Evolutionary conservation across 2,329 filamentous ascomycete genomes (phyloP).

Genomic region (Coleophoma cylindrospora): DNA sequence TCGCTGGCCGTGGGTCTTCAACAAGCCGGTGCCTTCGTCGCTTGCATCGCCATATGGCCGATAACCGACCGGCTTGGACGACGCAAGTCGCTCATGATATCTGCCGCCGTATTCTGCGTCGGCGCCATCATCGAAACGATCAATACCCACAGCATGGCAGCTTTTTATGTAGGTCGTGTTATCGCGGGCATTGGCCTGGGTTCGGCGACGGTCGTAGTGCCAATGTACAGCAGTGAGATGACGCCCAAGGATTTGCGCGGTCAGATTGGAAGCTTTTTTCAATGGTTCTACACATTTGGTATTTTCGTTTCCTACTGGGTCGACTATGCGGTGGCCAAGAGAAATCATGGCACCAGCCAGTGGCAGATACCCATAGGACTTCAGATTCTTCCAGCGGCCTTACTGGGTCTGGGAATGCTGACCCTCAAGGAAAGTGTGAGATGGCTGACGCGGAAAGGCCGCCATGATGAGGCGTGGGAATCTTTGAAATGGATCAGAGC

Average conservation of each 20-base stretch:
- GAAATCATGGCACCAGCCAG: slow-evolving; percentile 34
- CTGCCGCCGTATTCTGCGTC: slow-evolving; percentile 33
- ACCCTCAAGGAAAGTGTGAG: slow-evolving; percentile 41
- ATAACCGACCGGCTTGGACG: slow-evolving; percentile 40
- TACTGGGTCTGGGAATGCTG: slow-evolving; percentile 43
- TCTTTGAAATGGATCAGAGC: slow-evolving; percentile 47
- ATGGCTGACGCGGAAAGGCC: slow-evolving; percentile 43
- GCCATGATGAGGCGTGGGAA: slow-evolving; percentile 38
- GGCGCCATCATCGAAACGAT: slow-evolving; percentile 40
- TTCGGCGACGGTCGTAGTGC: slow-evolving; percentile 36
- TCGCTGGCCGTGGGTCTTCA: slow-evolving; percentile 44
- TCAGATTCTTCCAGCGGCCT: slow-evolving; percentile 37
- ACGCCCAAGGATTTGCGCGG: slow-evolving; percentile 35
- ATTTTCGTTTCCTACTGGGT: slow-evolving; percentile 34
- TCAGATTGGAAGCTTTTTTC: slow-evolving; percentile 29
- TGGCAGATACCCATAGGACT: slow-evolving; percentile 44
- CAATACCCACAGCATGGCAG: slow-evolving; percentile 36
- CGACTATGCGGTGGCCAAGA: slow-evolving; percentile 39
- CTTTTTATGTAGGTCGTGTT: slow-evolving; percentile 41
- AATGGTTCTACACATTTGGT: slow-evolving; percentile 30
- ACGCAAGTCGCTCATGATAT: slow-evolving; percentile 35
- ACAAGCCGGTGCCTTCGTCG: slow-evolving; percentile 45
- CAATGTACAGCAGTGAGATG: slow-evolving; percentile 38
- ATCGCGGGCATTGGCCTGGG: slow-evolving; percentile 42
- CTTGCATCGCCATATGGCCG: slow-evolving; percentile 44